Evolutionary conservation across 2,329 filamentous ascomycete species (phyloP).

Genomic region (Hortaea werneckii): DNA sequence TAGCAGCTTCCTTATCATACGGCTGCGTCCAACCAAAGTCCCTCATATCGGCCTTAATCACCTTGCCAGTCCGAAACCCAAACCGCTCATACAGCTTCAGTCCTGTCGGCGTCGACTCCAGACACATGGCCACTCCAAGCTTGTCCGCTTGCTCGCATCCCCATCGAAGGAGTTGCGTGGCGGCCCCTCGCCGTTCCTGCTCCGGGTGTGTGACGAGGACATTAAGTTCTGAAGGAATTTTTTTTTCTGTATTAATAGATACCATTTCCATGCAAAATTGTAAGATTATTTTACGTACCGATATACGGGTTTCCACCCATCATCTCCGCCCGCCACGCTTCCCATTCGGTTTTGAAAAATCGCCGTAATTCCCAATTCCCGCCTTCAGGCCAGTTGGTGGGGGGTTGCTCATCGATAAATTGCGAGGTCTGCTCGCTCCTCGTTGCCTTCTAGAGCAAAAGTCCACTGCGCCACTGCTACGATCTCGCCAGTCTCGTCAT

Average conservation of each 20-base stretch:
- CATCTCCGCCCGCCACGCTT: slow-evolving; percentile 6
- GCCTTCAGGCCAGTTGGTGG: slow-evolving; percentile 11
- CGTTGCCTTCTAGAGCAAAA: slow-evolving; percentile 9
- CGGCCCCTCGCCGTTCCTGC: slow-evolving; percentile 25
- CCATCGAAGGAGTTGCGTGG: slow-evolving; percentile 24
- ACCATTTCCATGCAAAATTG: not conserved
- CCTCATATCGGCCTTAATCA: slow-evolving; percentile 17
- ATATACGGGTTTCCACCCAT: slow-evolving; percentile 14
- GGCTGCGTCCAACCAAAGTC: slow-evolving; percentile 11
- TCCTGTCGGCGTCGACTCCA: slow-evolving; percentile 26
- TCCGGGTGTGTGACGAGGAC: slow-evolving; percentile 7
- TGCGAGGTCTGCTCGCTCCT: slow-evolving; percentile 3
- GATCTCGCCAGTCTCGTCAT: slow-evolving; percentile 12
- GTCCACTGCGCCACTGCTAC: slow-evolving; percentile 14
- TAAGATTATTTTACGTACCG: slow-evolving; percentile 3
- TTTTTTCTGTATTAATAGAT: no score
- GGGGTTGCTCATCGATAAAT: slow-evolving; percentile 9
- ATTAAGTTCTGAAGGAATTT: slow-evolving; percentile 7
- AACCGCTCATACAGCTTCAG: slow-evolving; percentile 27
- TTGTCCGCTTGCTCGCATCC: slow-evolving; percentile 29
- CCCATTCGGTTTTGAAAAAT: slow-evolving; percentile 12
- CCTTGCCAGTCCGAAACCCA: slow-evolving; percentile 16
- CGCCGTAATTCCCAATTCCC: slow-evolving; percentile 15
- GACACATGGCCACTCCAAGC: slow-evolving; percentile 21
- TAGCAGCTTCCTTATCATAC: slow-evolving; percentile 16